Percentiles rank a stretch among this genome's conserved stretches.
phyloP scores from a whole-genome alignment of 1,284 basidiomycete genomes.

The Gomphus sp. region DNA sequence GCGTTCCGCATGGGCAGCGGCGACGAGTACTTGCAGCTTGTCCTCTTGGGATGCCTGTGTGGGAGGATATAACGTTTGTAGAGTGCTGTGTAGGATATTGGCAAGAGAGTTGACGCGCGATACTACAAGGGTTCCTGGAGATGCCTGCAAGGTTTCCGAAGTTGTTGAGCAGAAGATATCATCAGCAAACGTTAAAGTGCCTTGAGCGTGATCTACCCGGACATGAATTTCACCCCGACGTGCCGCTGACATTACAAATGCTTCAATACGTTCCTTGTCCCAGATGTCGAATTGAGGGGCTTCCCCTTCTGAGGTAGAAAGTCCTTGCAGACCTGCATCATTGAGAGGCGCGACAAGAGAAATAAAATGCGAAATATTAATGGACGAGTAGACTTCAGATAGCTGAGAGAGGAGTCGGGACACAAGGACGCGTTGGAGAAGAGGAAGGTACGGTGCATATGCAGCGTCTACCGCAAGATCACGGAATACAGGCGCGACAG shows the following conservation, averaged over 20 bases:
- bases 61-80: constrained; percentile 42
- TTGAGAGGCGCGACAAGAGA: constrained; percentile 71
- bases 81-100: constrained; percentile 60
- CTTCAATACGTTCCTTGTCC: constrained; percentile 74
- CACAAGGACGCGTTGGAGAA: constrained; percentile 87
- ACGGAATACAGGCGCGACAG: constrained; percentile 77
- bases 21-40: constrained; percentile 45
- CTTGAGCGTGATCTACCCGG: constrained; percentile 83
- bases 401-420: constrained; percentile 93
- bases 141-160: constrained; percentile 45
- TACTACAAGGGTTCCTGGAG: constrained; percentile 59
- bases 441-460: constrained; percentile 73
- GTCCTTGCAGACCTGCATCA: constrained; percentile 3
- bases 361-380: constrained; percentile 73
- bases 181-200: constrained; percentile 83
- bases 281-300: constrained; percentile 34
- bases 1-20: constrained; percentile 61
- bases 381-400: constrained; percentile 88
- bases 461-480: constrained; percentile 44
- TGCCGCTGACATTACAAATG: constrained; percentile 89
- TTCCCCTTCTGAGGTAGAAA: neutral
- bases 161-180: constrained; percentile 42
- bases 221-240: constrained; percentile 84
- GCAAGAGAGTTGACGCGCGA: constrained; percentile 76
- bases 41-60: constrained; percentile 31